Evolutionary conservation across 495 filamentous ascomycete genomes (phyloP), one percentile per base, ranked within the genome.

Genomic region (Poronia punctata): DNA sequence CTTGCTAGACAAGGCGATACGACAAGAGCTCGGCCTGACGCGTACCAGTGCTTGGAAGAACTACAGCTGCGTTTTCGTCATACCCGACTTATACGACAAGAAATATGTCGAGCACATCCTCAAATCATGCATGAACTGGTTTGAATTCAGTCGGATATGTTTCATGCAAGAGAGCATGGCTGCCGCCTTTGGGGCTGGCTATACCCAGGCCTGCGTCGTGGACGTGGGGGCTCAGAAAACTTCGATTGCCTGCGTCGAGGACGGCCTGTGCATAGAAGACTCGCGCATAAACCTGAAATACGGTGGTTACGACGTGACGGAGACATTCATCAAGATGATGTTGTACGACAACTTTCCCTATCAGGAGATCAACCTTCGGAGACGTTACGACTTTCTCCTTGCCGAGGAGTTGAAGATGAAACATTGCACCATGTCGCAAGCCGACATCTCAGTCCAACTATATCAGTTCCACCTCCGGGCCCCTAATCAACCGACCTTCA

Each of bases 171-270:
- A 98, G 64, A 93, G 87, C 43, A 71, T 96, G 45, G 88, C 88
- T 3, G 93, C 89, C 12, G 88, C 86, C 0, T 98, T 93, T 57
- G 92, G 92, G n/a, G 93, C 89, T 9, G 92, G 93, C 2, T 95
- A 88, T 52, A 88, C 87, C 4, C 84, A 78, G 28, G 84, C 86
- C 12, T 97, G 93, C 55, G 87, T 98, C 40, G 89, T 98, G 4
- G 92, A 98, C 58, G 83, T 97, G 28, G 92, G 92, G 12, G 93
- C 92, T 3, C 88, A 97, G 64, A 98, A 98, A 70, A 97, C 92
- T 3, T 95, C 93, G 2, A 87, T 98, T 25, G 88, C 88, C 51
- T 98, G 92, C 53, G 93, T 97, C 19, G 92, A 98, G 54, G 92
- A 98, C 57, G 92, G 92, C 9, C 84, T 98, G 71, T 88, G 84